Conservation (phyloP, 2,329 filamentous ascomycete genomes). For the Bipolaris cookei region DNA sequence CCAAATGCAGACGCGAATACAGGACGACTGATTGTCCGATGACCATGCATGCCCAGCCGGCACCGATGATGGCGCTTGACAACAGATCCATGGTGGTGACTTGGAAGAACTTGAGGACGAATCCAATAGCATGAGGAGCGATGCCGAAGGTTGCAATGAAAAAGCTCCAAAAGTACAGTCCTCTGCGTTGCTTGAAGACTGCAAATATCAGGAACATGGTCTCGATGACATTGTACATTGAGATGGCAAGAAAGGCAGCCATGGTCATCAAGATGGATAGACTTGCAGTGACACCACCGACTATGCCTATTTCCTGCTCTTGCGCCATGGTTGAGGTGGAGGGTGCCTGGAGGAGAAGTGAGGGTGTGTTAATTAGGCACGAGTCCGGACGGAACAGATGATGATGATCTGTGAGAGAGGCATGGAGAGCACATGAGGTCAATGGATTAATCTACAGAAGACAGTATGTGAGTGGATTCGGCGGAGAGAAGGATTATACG, state of each 20-base stretch:
- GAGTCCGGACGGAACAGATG: not conserved
- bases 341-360: not conserved
- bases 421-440: not conserved
- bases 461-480: not conserved
- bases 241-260: conserved; percentile 27
- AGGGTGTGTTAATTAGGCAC: not conserved
- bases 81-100: conserved; percentile 26
- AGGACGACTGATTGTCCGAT: conserved; percentile 65
- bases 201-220: conserved; percentile 41
- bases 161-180: conserved; percentile 57
- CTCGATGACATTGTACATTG: conserved; percentile 43
- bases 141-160: conserved; percentile 51
- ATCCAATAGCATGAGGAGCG: conserved; percentile 53
- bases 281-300: conserved; percentile 19
- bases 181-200: conserved; percentile 53
- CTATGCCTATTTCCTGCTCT: conserved; percentile 15
- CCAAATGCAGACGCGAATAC: conserved; percentile 65
- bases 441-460: not conserved
- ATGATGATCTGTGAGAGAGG: too few relatives aligned
- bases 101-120: conserved; percentile 49
- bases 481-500: not conserved
- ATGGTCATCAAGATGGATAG: conserved; percentile 26
- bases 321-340: not conserved
- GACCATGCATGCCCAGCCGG: conserved; percentile 63
- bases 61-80: conserved; percentile 15